phyloP scores from a whole-genome alignment of 495 filamentous ascomycete species.

The Annulohypoxylon nitens region DNA sequence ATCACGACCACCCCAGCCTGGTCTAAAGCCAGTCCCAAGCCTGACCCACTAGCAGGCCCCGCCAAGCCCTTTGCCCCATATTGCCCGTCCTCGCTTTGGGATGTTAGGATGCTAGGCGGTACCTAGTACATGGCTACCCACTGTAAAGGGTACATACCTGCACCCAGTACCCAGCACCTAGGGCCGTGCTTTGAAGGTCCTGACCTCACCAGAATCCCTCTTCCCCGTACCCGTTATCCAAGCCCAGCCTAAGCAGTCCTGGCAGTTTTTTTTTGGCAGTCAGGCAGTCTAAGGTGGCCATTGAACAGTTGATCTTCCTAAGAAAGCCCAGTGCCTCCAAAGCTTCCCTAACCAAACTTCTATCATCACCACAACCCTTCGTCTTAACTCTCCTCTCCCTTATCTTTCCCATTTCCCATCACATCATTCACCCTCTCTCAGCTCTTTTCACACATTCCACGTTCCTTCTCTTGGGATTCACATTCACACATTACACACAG shows the following conservation, averaged over 20 bases:
- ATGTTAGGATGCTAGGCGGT: neutral
- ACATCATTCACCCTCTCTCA: conserved; percentile 47
- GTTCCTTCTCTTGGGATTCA: conserved; percentile 51
- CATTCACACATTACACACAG: conserved; percentile 38
- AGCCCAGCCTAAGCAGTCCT: neutral
- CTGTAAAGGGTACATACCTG: too few species aligned
- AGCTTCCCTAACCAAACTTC: conserved; percentile 49
- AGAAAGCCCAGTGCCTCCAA: conserved; percentile 41
- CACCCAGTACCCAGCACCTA: too few species aligned
- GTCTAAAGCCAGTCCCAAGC: conserved; percentile 21
- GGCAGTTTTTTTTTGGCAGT: neutral
- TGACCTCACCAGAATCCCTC: conserved; percentile 46
- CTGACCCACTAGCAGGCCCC: conserved; percentile 20
- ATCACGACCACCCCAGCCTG: conserved; percentile 27
- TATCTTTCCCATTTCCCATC: conserved; percentile 50
- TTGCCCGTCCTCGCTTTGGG: conserved; percentile 43
- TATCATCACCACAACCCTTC: conserved; percentile 44
- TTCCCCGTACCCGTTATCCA: conserved; percentile 38
- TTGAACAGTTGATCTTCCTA: conserved; percentile 48
- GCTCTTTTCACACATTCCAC: conserved; percentile 45
- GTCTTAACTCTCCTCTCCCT: conserved; percentile 54
- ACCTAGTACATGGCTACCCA: too few species aligned
- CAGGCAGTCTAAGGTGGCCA: conserved; percentile 31
- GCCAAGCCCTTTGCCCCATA: conserved; percentile 45
- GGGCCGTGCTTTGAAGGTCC: conserved; percentile 18